Percentiles rank a stretch among this genome's conserved stretches.
These are phyloP conservation scores for Dictyostelium purpureum DNA, from an alignment of 78 protist genomes.

Conservation along the genomic window DNA sequence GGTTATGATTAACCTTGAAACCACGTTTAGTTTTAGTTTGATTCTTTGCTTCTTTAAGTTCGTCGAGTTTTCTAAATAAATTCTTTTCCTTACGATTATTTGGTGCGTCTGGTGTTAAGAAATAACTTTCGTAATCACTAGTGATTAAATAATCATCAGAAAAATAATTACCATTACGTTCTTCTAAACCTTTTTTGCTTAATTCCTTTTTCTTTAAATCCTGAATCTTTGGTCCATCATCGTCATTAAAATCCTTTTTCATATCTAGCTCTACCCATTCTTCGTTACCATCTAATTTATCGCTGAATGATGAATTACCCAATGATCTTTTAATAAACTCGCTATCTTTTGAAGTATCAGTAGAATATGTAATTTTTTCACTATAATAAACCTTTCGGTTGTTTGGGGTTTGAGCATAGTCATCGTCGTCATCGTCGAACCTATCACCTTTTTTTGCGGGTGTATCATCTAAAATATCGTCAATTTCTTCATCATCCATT, in stretches of 20 bases:
- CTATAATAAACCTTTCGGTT: background rate
- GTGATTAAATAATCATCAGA: slow-evolving; percentile 12
- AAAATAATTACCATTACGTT: slow-evolving; percentile 31
- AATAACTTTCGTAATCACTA: background rate
- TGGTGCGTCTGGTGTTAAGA: slow-evolving; percentile 22
- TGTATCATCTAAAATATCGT: background rate
- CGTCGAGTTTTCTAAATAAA: background rate
- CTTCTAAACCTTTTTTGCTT: slow-evolving; percentile 34
- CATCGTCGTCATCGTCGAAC: background rate
- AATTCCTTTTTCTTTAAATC: background rate
- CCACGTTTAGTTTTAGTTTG: background rate
- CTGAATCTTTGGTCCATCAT: background rate
- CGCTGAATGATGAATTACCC: background rate
- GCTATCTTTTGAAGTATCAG: background rate
- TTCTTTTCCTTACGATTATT: slow-evolving; percentile 15
- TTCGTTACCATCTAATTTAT: background rate
- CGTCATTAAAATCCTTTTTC: background rate
- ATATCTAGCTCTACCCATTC: slow-evolving; percentile 39
- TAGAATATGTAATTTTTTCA: background rate
- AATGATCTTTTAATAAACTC: slow-evolving; percentile 27
- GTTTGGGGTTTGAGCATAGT: background rate
- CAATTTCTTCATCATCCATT: background rate
- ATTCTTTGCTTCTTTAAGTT: background rate
- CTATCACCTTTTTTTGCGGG: background rate
- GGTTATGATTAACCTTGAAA: background rate